phyloP scores from a whole-genome alignment of 1,284 basidiomycete genomes.

The Anthracocystis panici-leucophaei region DNA sequence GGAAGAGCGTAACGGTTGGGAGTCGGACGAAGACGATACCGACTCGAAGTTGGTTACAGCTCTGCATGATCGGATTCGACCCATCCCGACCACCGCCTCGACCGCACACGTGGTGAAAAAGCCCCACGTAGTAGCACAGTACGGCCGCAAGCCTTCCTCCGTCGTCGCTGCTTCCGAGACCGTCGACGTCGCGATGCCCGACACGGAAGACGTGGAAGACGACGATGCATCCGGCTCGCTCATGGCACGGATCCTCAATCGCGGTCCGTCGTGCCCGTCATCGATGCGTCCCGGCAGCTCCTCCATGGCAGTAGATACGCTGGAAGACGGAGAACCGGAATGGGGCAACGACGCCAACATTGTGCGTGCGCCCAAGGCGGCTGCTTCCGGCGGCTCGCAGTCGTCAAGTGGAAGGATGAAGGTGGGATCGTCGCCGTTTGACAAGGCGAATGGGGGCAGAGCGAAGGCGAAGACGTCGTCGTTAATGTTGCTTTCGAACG shows the following conservation, averaged over 20 bases:
- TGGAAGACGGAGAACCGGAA: conserved; percentile 47
- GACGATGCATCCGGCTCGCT: conserved; percentile 13
- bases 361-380: conserved; percentile 35
- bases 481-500: conserved; percentile 28
- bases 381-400: conserved; percentile 10
- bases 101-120: background rate
- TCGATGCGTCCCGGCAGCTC: background rate
- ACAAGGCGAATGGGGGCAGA: background rate
- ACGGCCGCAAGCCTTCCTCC: conserved; percentile 20
- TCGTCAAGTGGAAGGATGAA: conserved; percentile 3
- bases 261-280: background rate
- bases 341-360: conserved; percentile 52
- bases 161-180: background rate
- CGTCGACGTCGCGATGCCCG: conserved; percentile 18
- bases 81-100: background rate
- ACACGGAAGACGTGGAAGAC: conserved; percentile 1
- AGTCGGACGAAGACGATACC: conserved; percentile 19
- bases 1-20: background rate
- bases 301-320: conserved; percentile 18
- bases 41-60: conserved; percentile 21
- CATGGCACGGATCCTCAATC: conserved; percentile 20
- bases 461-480: conserved; percentile 12
- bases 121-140: conserved; percentile 8
- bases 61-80: conserved; percentile 18
- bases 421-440: background rate